Evolutionary conservation across 2,329 filamentous ascomycete species (phyloP), one percentile per base, ranked within the genome.

Genomic region (Fusarium ramigenum): DNA sequence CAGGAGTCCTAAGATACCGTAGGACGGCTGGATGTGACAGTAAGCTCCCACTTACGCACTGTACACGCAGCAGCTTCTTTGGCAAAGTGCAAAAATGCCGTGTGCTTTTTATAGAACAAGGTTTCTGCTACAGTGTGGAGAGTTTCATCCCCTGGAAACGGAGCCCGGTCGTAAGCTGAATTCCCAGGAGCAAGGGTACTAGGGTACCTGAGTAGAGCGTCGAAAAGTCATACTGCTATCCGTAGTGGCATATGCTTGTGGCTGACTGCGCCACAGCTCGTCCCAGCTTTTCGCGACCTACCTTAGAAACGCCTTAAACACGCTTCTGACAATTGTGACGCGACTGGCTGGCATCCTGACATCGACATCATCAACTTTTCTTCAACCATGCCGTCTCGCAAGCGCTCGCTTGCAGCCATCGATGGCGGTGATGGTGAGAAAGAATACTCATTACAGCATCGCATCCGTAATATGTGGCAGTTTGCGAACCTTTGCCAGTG

Each of bases 401-500:
- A 79, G 66, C 76, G 77, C 58, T 73, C 74, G 39, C 56, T 75
- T 50, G 67, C 59, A 36, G 76, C 62, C 52, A 34, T 74, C 34
- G 71, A 78, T 30, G 62, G 57, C 39, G 74, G 66, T 4, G 69
- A 62, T 61, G 47, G 32, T 39, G 71, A 75, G 53, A 65, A 62
- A n/a, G 63, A 69, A 42, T 50, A 66, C 28, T 72, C 76, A 9
- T 43, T 79, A 25, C 60, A 97, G 34, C 85, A 90, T 66, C 91
- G 87, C 74, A 88, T 98, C 75, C 91, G 96, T 72, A 96, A 93
- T 80, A 95, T 93, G 88, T 98, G 96, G 95, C 93, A 98, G 82
- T 98, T 98, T 83, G 94, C 96, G 69, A 96, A 95, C 79, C 85
- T 98, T 12, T 95, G 93, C 84, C 96, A 99, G 83, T 99, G 95